Percentiles rank a stretch among this genome's conserved stretches.
Conservation (phyloP, 768 basidiomycete species). For the Albatrellus ellisii region DNA sequence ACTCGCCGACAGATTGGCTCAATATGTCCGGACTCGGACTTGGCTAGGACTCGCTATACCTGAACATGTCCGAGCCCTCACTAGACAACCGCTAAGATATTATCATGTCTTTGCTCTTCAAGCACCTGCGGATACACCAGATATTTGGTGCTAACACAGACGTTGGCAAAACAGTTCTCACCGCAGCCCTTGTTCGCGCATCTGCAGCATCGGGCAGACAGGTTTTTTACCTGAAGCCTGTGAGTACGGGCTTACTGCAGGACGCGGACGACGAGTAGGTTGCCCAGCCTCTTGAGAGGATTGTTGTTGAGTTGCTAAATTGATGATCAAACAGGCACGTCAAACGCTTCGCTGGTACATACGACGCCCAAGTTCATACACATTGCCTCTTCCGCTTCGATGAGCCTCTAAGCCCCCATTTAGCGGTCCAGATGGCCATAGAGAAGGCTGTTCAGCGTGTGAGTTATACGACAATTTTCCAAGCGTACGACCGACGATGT, state of each 20-base stretch:
- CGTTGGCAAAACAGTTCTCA: conserved; percentile 89
- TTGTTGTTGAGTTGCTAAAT: too few relatives aligned
- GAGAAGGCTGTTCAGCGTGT: conserved; percentile 22
- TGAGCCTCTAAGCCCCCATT: conserved; percentile 88
- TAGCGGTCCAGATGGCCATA: conserved; percentile 52
- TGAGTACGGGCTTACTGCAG: conserved; percentile 72
- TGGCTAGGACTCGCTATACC: too few relatives aligned
- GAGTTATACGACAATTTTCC: not conserved
- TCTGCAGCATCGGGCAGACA: conserved; percentile 41
- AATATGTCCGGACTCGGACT: too few relatives aligned
- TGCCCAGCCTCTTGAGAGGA: not conserved
- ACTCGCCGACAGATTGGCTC: too few relatives aligned
- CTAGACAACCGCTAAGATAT: too few relatives aligned
- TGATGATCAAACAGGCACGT: too few relatives aligned
- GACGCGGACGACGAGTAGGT: conserved; percentile 77
- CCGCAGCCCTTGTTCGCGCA: conserved; percentile 70
- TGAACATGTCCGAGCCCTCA: too few relatives aligned
- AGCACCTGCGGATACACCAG: conserved; percentile 76
- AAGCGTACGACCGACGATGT: not conserved
- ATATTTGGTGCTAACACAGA: conserved; percentile 94
- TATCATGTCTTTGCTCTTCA: conserved; percentile 72
- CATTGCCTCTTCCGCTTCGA: conserved; percentile 75
- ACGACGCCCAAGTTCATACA: conserved; percentile 32
- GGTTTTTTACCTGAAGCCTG: conserved; percentile 75
- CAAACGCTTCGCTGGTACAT: conserved; percentile 32